Conservation (phyloP, 306 rosid genomes). For the Clitoria ternatea region DNA sequence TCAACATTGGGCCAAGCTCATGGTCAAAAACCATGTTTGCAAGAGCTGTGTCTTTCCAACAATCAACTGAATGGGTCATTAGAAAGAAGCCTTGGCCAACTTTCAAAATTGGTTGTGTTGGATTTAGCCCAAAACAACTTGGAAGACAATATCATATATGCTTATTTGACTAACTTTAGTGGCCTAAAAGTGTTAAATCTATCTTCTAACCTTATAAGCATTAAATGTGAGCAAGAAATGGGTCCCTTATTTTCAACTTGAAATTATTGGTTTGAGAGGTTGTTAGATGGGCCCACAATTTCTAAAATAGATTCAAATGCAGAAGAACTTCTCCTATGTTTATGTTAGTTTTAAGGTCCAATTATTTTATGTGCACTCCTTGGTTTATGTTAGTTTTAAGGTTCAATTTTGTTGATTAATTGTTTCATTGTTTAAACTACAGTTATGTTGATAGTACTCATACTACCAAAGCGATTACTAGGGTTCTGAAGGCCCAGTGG, state of each 20-base stretch:
- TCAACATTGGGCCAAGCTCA: not conserved
- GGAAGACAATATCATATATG: not conserved
- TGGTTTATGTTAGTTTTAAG: too few species aligned
- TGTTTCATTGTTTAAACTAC: too few species aligned
- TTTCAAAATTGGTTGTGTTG: not conserved
- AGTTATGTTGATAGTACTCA: too few species aligned
- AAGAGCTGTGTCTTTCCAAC: not conserved
- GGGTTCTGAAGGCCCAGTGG: too few species aligned
- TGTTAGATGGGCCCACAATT: not conserved
- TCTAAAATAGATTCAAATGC: slow-evolving; percentile 2
- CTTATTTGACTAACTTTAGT: not conserved
- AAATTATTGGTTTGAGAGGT: not conserved
- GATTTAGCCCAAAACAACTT: not conserved
- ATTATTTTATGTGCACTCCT: too few species aligned
- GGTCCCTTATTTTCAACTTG: slow-evolving; percentile 1
- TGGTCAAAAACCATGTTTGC: not conserved
- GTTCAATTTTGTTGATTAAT: too few species aligned
- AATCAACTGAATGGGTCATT: not conserved
- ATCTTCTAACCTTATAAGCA: not conserved
- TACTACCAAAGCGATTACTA: too few species aligned
- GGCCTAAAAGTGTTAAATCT: not conserved
- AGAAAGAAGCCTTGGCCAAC: not conserved
- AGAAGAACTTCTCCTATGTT: not conserved
- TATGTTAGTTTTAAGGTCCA: too few species aligned
- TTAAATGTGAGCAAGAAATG: slow-evolving; percentile 4